Conservation (phyloP, 176 grass and related monocot genomes). For the Dactylis glomerata region DNA sequence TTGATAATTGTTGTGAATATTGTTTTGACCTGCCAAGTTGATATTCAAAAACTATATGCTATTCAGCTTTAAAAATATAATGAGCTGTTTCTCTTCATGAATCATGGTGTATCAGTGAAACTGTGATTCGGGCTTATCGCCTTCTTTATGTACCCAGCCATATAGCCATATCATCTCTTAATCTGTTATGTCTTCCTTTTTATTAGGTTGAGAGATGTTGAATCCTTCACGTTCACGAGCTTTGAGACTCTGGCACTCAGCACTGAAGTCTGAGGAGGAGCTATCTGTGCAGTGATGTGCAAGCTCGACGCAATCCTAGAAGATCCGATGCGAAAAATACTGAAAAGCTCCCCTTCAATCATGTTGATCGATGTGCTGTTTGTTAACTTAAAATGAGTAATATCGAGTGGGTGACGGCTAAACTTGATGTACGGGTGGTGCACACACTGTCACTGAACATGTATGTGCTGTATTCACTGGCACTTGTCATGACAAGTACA, state of each 20-base stretch:
- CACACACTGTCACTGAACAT: background rate
- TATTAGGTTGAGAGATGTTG: slow-evolving; percentile 18
- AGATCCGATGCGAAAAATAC: background rate
- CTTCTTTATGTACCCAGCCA: background rate
- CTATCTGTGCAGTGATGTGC: background rate
- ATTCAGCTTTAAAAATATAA: background rate
- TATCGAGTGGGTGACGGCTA: background rate
- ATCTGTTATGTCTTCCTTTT: background rate
- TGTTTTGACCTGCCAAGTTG: background rate
- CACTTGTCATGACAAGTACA: background rate
- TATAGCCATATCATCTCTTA: background rate
- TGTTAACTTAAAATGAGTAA: background rate
- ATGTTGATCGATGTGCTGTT: background rate
- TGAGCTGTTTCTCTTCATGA: background rate
- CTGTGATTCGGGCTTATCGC: background rate
- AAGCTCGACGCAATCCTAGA: background rate
- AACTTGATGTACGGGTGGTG: background rate
- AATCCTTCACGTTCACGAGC: background rate
- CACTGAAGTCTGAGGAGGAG: background rate
- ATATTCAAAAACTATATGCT: background rate
- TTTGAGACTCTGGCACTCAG: background rate
- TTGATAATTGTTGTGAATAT: background rate
- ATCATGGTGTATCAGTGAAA: background rate
- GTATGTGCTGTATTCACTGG: background rate
- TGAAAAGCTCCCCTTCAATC: background rate